Base-by-base conservation (phyloP, 2,329 filamentous ascomycete genomes). In the Alternaria arborescens region DNA sequence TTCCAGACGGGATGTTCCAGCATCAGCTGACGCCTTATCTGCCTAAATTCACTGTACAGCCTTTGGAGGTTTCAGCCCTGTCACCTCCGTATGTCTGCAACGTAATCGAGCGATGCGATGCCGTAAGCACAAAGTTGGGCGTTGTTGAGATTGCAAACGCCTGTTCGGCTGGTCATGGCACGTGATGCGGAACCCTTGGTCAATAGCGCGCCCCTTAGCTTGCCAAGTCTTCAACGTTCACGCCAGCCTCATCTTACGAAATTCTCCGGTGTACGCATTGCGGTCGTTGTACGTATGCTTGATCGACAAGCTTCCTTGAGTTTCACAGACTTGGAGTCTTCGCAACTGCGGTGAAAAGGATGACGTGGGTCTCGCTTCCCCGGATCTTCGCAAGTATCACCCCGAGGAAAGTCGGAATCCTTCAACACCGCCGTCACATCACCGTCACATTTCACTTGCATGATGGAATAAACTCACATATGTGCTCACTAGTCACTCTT, bases 1-100 rank as follows among this genome's bases (percentile, higher is more conserved):
- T 50, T 34, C 30, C 46, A 50, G 30, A 50, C 20, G 32, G 46
- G 20, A 50, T 50, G 46, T 50, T 50, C 46, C 46, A 36, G 46
- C 30, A 18, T 14, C 30, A 38, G 46, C 30, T 11, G 30, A 50
- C 30, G 5, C 30, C 24, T 50, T 26, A 12, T 20, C 2, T 26
- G 30, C 16, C 46, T 12, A 34, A 32, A 32, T 12, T 34, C 18
- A 28, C 12, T 22, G 12, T 48, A 11, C 18, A 32, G 7, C 20
- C 30, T 16, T 30, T 22, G 4, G 11, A 11, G 30, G 44, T 32
- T 34, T 20, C 46, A 36, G 46, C 46, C 28, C 20, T 20, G 22
- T 48, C 12, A 10, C 22, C 20, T 36, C 44, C 8, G 30, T 10
- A 48, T 36, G 30, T n/a, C 14, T 34, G 3, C 46, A 24, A 36